These are phyloP conservation scores for Suillus americanus DNA, from an alignment of 768 basidiomycete genomes.

Conservation along the genomic window DNA sequence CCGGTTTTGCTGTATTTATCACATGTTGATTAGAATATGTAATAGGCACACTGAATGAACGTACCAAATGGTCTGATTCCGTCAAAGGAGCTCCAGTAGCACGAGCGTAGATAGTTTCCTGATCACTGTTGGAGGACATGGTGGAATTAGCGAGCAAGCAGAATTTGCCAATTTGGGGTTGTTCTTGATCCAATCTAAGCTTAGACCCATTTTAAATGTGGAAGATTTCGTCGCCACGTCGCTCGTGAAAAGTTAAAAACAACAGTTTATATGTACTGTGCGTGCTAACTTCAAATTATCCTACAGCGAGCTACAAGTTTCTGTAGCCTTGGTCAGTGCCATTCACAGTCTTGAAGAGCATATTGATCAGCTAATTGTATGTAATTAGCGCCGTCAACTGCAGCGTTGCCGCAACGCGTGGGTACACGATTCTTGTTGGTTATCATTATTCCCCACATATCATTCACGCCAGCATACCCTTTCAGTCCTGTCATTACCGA, in stretches of 20 bases:
- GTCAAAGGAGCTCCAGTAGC: not conserved
- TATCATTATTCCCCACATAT: conserved; percentile 17
- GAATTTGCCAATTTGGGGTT: not conserved
- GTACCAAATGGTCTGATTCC: not conserved
- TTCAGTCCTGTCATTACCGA: conserved; percentile 13
- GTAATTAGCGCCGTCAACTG: not conserved
- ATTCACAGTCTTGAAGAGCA: not conserved
- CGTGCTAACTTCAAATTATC: not conserved
- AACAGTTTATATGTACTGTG: not conserved
- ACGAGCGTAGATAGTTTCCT: not conserved
- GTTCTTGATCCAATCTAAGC: not conserved
- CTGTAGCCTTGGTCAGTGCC: not conserved
- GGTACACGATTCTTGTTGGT: conserved; percentile 6
- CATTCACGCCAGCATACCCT: conserved; percentile 6
- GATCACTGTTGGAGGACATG: not conserved
- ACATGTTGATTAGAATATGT: not conserved
- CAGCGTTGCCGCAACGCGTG: not conserved
- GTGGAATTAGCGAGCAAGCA: not conserved
- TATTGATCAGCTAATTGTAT: not conserved
- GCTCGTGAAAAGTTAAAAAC: not conserved
- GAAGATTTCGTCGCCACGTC: not conserved
- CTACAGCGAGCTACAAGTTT: not conserved
- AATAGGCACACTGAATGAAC: not conserved
- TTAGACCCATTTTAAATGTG: not conserved
- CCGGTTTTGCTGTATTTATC: not conserved